These are phyloP conservation scores for Penicillium lividum DNA, from an alignment of 495 filamentous ascomycete species.

Conservation along the genomic window DNA sequence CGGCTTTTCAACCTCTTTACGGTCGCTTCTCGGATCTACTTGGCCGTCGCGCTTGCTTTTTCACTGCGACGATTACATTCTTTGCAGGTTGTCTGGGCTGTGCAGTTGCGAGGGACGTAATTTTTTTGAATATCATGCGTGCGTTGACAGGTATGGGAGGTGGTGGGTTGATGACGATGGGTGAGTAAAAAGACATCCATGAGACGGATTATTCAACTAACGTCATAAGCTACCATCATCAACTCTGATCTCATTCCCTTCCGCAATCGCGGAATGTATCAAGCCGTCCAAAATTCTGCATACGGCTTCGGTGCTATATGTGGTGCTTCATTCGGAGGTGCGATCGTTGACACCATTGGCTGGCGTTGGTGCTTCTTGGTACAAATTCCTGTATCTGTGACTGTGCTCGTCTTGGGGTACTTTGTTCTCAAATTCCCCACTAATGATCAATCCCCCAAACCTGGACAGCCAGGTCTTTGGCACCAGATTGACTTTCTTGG, in stretches of 20 bases:
- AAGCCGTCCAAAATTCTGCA: slow-evolving; percentile 62
- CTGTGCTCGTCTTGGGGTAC: slow-evolving; percentile 55
- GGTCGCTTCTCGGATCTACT: slow-evolving; percentile 50
- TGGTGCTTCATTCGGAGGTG: slow-evolving; percentile 66
- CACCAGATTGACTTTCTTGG: slow-evolving; percentile 58
- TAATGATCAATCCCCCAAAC: slow-evolving; percentile 18
- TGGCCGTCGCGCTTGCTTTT: slow-evolving; percentile 44
- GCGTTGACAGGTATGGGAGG: slow-evolving; percentile 71
- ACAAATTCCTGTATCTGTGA: slow-evolving; percentile 52
- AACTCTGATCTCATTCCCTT: slow-evolving; percentile 69
- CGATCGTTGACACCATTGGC: slow-evolving; percentile 63
- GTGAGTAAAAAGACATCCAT: slow-evolving; percentile 28
- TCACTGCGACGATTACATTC: slow-evolving; percentile 46
- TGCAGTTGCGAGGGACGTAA: slow-evolving; percentile 52
- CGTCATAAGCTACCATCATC: slow-evolving; percentile 56
- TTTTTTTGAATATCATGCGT: slow-evolving; percentile 74
- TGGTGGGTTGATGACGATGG: slow-evolving; percentile 63
- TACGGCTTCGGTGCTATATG: slow-evolving; percentile 66
- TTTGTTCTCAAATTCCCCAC: slow-evolving; percentile 51
- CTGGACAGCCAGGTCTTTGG: slow-evolving; percentile 45
- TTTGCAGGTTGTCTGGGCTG: slow-evolving; percentile 47
- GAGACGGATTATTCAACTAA: background rate
- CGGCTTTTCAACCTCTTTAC: slow-evolving; percentile 59
- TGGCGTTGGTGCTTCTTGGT: slow-evolving; percentile 62
- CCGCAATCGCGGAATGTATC: slow-evolving; percentile 63